Conservation (phyloP, 805 yeast species). For the Vanderwaltozyma polyspora region DNA sequence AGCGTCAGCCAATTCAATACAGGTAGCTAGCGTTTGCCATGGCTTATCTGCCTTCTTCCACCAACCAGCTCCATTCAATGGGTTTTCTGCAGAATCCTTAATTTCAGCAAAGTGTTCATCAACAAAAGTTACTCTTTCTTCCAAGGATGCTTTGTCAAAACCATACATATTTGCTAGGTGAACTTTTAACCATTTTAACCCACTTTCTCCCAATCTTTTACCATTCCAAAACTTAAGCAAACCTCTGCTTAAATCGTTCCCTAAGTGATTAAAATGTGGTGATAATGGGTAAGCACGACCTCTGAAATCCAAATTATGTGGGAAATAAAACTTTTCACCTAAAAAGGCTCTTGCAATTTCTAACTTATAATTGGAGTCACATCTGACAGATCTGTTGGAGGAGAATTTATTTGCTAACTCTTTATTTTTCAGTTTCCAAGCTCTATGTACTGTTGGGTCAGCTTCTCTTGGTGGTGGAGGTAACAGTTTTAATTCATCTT, state of each 20-base stretch:
- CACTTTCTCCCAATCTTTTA: slow-evolving; percentile 49
- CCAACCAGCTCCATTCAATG: slow-evolving; percentile 47
- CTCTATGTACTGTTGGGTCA: slow-evolving; percentile 60
- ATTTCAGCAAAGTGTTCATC: slow-evolving; percentile 47
- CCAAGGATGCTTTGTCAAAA: slow-evolving; percentile 58
- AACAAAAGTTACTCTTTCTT: slow-evolving; percentile 49
- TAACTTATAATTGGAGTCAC: slow-evolving; percentile 85
- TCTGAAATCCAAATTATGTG: slow-evolving; percentile 72
- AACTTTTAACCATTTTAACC: slow-evolving; percentile 64
- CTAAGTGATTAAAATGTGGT: slow-evolving; percentile 72
- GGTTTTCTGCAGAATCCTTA: slow-evolving; percentile 48
- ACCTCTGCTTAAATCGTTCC: slow-evolving; percentile 68
- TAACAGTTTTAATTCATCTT: slow-evolving; percentile 38
- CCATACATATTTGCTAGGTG: slow-evolving; percentile 69
- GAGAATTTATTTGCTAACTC: slow-evolving; percentile 49
- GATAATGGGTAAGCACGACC: slow-evolving; percentile 78
- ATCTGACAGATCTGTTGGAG: slow-evolving; percentile 71
- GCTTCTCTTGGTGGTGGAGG: slow-evolving; percentile 50
- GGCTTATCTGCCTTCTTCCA: slow-evolving; percentile 73
- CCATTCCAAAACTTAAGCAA: slow-evolving; percentile 70
- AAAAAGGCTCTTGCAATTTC: slow-evolving; percentile 91
- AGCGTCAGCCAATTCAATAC: slow-evolving; percentile 57
- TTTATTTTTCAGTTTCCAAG: slow-evolving; percentile 55
- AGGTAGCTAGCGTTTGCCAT: slow-evolving; percentile 69
- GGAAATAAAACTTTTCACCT: slow-evolving; percentile 69